Percentiles rank a stretch among this genome's conserved stretches.
Evolutionary conservation across 2,329 filamentous ascomycete genomes (phyloP).

Genomic region (Akanthomyces muscarius): DNA sequence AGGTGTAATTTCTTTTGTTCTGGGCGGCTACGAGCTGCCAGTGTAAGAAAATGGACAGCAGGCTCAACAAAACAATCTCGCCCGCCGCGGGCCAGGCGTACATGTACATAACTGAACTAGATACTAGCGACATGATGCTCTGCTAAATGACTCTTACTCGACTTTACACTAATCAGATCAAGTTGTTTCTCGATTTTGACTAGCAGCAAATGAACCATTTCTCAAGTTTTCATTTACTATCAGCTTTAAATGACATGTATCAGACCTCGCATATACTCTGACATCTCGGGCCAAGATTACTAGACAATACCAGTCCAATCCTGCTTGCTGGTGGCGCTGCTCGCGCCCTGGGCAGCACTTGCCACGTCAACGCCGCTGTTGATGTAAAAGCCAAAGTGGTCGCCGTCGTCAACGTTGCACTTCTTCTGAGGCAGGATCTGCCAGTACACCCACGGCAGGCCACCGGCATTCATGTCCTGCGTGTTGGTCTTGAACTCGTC

Average conservation of each 20-base stretch:
- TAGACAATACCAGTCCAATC: constrained; percentile 20
- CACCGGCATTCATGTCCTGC: constrained; percentile 27
- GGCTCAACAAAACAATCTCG: constrained; percentile 1
- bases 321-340: constrained; percentile 15
- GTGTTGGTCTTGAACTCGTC: constrained; percentile 26
- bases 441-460: constrained; percentile 31
- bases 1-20: constrained; percentile 3
- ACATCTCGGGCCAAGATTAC: background rate
- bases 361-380: constrained; percentile 18
- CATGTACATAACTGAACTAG: constrained; percentile 10
- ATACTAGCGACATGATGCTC: constrained; percentile 13
- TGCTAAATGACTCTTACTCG: background rate
- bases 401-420: constrained; percentile 5
- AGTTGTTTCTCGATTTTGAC: background rate
- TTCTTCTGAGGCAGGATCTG: constrained; percentile 26
- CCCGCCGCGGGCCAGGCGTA: background rate
- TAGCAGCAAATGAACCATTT: too few species aligned
- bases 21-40: background rate
- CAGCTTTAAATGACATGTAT: background rate
- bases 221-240: background rate
- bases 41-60: constrained; percentile 16
- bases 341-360: constrained; percentile 16
- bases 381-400: constrained; percentile 19
- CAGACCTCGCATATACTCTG: background rate
- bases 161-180: background rate